These are phyloP conservation scores for Pharus latifolius DNA, from an alignment of 176 grass and related monocot species.

Conservation along the genomic window DNA sequence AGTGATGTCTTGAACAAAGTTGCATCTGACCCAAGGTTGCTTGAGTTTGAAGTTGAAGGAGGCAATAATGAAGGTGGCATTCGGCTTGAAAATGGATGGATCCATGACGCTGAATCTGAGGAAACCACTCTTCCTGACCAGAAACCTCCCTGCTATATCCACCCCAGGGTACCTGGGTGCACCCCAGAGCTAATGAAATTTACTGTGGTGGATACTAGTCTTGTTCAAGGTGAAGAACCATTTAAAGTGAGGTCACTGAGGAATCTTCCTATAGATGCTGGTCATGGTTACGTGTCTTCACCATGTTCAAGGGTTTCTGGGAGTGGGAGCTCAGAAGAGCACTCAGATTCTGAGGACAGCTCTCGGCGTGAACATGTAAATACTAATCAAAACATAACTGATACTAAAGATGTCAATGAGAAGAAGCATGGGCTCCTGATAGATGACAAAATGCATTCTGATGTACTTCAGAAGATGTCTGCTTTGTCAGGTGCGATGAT, in stretches of 20 bases:
- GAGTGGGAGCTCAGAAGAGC: constrained; percentile 41
- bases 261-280: constrained; percentile 50
- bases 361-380: constrained; percentile 25
- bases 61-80: constrained; percentile 21
- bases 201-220: constrained; percentile 90
- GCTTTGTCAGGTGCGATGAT: constrained; percentile 1
- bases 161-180: constrained; percentile 31
- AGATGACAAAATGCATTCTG: constrained; percentile 22
- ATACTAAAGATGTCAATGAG: constrained; percentile 11
- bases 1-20: constrained; percentile 93
- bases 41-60: constrained; percentile 46
- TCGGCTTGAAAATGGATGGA: constrained; percentile 52
- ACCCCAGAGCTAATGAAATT: constrained; percentile 78
- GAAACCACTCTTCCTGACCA: constrained; percentile 27
- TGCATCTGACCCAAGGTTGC: constrained; percentile 61
- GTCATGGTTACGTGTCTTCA: constrained; percentile 35
- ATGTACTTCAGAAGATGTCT: constrained; percentile 23
- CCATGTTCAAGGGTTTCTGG: constrained; percentile 25
- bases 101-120: constrained; percentile 22
- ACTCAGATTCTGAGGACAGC: constrained; percentile 36
- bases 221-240: constrained; percentile 62
- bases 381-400: constrained; percentile 6
- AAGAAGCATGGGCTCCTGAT: constrained; percentile 8
- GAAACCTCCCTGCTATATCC: constrained; percentile 28
- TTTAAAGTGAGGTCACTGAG: constrained; percentile 76